A percentile compares a stretch with the other conserved stretches of the same genome.
These are phyloP conservation scores for Candolleomyces efflorescens DNA, from an alignment of 768 basidiomycete species.

Conservation along the genomic window DNA sequence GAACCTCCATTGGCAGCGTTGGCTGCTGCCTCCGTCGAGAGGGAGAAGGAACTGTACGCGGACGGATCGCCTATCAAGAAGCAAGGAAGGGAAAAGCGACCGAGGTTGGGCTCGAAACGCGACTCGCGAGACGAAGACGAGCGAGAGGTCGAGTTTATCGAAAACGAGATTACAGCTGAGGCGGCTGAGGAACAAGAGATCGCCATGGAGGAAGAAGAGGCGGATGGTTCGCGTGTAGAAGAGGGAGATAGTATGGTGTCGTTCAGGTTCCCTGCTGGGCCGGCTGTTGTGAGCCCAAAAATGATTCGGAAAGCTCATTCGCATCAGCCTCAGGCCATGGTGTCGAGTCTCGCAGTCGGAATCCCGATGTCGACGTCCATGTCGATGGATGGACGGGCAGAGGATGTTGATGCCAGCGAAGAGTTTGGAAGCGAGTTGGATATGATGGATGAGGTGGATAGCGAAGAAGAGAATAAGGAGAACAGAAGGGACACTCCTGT, in stretches of 20 bases:
- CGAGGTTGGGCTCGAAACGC: constrained; percentile 47
- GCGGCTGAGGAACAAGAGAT: not conserved
- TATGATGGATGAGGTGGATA: constrained; percentile 7
- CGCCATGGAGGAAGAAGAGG: not conserved
- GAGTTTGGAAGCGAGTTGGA: constrained; percentile 18
- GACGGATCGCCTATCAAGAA: constrained; percentile 41
- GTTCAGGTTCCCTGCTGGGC: constrained; percentile 67
- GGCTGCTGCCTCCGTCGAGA: not conserved
- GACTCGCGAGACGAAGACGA: not conserved
- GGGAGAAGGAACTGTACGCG: constrained; percentile 9
- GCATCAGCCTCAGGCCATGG: constrained; percentile 17
- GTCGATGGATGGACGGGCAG: not conserved
- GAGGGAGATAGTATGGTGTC: constrained; percentile 68
- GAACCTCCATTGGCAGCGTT: constrained; percentile 15
- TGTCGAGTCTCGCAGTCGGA: not conserved
- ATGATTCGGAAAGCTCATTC: constrained; percentile 22
- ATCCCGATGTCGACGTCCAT: not conserved
- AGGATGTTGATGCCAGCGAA: not conserved
- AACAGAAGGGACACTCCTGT: constrained; percentile 8
- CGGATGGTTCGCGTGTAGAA: constrained; percentile 24
- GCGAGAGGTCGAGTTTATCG: not conserved
- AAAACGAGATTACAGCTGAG: not conserved
- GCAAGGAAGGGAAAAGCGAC: constrained; percentile 82
- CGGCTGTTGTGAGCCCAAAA: constrained; percentile 40
- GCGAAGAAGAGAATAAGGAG: constrained; percentile 11